A percentile compares a stretch with the other conserved stretches of the same genome.
These are phyloP conservation scores for Trichosporon sp. DNA, from an alignment of 1,284 basidiomycete genomes.

Conservation along the genomic window DNA sequence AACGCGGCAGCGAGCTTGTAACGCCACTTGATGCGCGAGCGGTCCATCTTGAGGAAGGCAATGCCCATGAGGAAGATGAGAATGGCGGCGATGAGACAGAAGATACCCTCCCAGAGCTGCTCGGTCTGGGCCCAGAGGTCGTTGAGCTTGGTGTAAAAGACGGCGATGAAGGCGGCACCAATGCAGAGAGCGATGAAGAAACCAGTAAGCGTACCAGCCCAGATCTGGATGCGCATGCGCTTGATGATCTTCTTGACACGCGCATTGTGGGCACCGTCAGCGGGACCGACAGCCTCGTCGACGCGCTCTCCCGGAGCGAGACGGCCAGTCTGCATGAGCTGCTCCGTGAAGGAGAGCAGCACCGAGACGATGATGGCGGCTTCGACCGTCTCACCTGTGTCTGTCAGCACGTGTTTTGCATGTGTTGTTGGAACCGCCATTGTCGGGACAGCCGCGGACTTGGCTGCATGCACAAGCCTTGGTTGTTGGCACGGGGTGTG, in stretches of 20 bases:
- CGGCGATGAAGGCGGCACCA: constrained; percentile 60
- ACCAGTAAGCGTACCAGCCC: constrained; percentile 74
- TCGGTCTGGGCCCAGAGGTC: constrained; percentile 68
- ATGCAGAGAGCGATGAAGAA: constrained; percentile 74
- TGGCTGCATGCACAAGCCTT: not conserved
- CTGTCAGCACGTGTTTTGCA: constrained; percentile 13
- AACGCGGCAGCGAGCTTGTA: constrained; percentile 81
- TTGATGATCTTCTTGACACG: constrained; percentile 46
- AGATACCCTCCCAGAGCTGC: constrained; percentile 67
- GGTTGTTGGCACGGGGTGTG: not conserved
- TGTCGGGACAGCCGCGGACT: not conserved
- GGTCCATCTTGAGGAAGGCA: constrained; percentile 66
- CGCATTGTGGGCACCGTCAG: constrained; percentile 26
- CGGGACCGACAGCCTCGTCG: constrained; percentile 21
- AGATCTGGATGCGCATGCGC: constrained; percentile 65
- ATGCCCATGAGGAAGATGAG: constrained; percentile 82
- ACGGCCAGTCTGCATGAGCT: constrained; percentile 54
- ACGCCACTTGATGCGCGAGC: constrained; percentile 84
- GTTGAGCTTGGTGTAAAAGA: constrained; percentile 61
- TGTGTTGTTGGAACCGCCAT: too few species aligned
- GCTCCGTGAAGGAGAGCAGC: constrained; percentile 58
- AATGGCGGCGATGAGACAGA: constrained; percentile 74
- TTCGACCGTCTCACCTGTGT: constrained; percentile 55
- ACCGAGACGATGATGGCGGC: constrained; percentile 57
- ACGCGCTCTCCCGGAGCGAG: constrained; percentile 31